phyloP scores from a whole-genome alignment of 805 yeast species.

The Clavispora santaluciae region DNA sequence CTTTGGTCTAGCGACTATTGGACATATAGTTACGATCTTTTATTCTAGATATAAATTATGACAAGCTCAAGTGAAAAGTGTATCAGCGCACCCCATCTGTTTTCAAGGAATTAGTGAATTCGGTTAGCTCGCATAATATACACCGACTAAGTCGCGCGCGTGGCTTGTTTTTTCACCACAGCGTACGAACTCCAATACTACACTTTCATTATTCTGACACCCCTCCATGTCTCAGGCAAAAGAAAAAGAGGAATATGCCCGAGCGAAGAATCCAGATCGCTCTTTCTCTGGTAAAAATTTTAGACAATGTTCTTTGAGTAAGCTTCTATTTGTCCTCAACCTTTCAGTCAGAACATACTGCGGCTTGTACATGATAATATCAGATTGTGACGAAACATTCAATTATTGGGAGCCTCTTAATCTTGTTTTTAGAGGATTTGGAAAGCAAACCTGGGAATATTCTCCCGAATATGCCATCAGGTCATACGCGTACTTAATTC shows the following conservation, averaged over 20 bases:
- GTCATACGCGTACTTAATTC: slow-evolving; percentile 74
- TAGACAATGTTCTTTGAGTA: background rate
- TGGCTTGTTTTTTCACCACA: background rate
- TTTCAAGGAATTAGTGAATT: too few species aligned
- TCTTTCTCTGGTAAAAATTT: background rate
- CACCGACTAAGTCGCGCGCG: background rate
- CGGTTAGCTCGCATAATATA: too few species aligned
- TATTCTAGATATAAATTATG: background rate
- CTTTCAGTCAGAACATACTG: slow-evolving; percentile 26
- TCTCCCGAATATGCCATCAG: slow-evolving; percentile 85
- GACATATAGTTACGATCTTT: background rate
- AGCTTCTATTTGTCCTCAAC: slow-evolving; percentile 11
- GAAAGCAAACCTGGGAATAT: slow-evolving; percentile 95
- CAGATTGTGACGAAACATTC: slow-evolving; percentile 90
- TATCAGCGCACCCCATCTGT: too few species aligned
- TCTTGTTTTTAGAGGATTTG: slow-evolving; percentile 70
- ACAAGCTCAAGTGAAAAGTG: too few species aligned
- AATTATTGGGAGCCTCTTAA: slow-evolving; percentile 96
- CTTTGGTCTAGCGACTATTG: background rate
- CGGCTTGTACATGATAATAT: slow-evolving; percentile 59
- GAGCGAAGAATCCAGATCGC: background rate
- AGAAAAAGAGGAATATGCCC: background rate
- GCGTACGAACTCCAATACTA: too few species aligned
- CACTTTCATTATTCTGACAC: too few species aligned
- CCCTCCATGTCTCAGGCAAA: background rate